phyloP scores from a whole-genome alignment of 2,329 filamentous ascomycete genomes.

The Curvularia sp. region DNA sequence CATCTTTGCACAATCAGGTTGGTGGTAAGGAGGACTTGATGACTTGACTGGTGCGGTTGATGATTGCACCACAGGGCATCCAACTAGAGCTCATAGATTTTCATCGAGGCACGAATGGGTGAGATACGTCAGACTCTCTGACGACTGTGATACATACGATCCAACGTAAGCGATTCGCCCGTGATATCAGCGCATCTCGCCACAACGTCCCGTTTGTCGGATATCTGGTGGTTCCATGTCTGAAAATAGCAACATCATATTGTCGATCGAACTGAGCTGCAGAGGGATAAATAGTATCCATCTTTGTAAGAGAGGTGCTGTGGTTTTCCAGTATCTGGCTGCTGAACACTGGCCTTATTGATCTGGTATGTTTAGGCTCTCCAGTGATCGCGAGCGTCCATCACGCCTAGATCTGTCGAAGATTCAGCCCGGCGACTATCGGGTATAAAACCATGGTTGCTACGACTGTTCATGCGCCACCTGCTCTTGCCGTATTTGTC shows the following conservation, averaged over 20 bases:
- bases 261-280: not conserved
- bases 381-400: constrained; percentile 18
- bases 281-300: not conserved
- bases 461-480: constrained; percentile 14
- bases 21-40: no score
- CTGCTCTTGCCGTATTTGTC: constrained; percentile 23
- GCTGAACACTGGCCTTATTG: not conserved
- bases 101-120: no score
- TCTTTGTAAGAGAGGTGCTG: not conserved
- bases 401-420: constrained; percentile 26
- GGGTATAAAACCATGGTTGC: constrained; percentile 23
- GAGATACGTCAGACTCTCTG: no score
- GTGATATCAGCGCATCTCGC: not conserved
- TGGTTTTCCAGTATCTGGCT: not conserved
- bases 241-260: not conserved
- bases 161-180: no score
- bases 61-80: no score
- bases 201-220: not conserved
- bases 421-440: constrained; percentile 26
- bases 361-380: constrained; percentile 17
- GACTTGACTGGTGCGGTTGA: no score
- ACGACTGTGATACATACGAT: no score
- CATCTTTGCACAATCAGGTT: no score
- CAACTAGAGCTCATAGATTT: no score
- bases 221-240: not conserved